Evolutionary conservation across 2,329 filamentous ascomycete genomes (phyloP), one percentile per base, ranked within the genome.

Genomic region (Chalara sp.): DNA sequence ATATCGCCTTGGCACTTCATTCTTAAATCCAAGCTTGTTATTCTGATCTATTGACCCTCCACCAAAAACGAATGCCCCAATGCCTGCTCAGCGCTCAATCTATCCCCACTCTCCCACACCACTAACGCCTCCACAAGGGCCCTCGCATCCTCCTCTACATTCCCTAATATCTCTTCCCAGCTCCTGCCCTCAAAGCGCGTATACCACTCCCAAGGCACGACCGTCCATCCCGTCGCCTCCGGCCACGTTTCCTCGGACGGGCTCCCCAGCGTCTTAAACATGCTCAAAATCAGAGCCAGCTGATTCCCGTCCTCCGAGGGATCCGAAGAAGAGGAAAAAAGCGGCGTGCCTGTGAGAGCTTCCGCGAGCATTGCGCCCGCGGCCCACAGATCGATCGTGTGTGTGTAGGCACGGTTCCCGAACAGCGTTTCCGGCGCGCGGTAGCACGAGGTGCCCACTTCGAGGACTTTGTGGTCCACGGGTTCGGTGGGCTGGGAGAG

Each of bases 391-490:
- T 99, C 93, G 3, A 97, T 76, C 6, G 79, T 75, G 0, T 79
- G 67, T 2, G 77, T 79, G 63, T 99, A 99, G 0, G 74, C 71
- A 46, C 77, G 81, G 66, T 91, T 78, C 0, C 90, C 93, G 65
- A 99, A 97, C 6, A 99, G 75, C 1, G 91, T 79, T 64, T 99
- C 95, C 0, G 93, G 93, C 0, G 92, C 80, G 21, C 95, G 83
- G 69, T 99, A 99, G 46, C 87, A 81, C 0, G 91, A 92, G 1
- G 92, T 97, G 35, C 93, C 93, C 30, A 99, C 87, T 65, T 99
- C 95, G 6, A 93, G 84, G 48, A 96, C 86, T 68, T 97, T 97
- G 49, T 75, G 62, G 49, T 80, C 66, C 6, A 73, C 63, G 1
- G 81, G 73, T 65, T 99, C 93, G 11, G 79, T 77, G 4, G 71